These are phyloP conservation scores for Lonicera japonica DNA, from an alignment of 129 eudicot species.

Conservation along the genomic window DNA sequence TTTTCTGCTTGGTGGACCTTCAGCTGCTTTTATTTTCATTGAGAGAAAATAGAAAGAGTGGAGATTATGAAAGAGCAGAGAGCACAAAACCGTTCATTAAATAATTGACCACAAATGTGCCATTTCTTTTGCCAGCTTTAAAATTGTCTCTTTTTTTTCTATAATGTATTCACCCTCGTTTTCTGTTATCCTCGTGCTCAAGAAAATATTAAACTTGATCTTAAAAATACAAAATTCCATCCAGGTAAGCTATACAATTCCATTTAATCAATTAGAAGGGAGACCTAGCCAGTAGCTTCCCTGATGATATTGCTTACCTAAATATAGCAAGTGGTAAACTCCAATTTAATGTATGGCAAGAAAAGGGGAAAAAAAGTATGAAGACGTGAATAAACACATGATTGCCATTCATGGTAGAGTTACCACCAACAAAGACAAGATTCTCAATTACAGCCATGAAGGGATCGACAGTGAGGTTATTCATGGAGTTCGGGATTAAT, in stretches of 20 bases:
- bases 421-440: not conserved
- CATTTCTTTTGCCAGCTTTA: not conserved
- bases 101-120: not conserved
- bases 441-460: not conserved
- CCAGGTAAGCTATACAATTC: no score
- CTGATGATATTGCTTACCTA: not conserved
- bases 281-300: not conserved
- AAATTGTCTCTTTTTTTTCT: not conserved
- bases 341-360: not conserved
- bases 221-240: no score
- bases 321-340: no score
- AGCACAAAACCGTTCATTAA: not conserved
- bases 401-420: not conserved
- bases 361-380: not conserved
- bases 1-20: conserved; percentile 70
- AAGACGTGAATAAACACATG: no score
- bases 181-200: no score
- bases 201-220: no score
- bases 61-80: not conserved
- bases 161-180: not conserved
- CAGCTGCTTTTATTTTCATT: conserved; percentile 27
- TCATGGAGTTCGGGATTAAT: not conserved
- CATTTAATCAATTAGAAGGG: not conserved
- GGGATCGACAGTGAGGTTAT: not conserved
- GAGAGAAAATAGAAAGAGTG: not conserved